Evolutionary conservation across 805 yeast genomes (phyloP), one percentile per base, ranked within the genome.

Genomic region (Zygosaccharomyces lentus): DNA sequence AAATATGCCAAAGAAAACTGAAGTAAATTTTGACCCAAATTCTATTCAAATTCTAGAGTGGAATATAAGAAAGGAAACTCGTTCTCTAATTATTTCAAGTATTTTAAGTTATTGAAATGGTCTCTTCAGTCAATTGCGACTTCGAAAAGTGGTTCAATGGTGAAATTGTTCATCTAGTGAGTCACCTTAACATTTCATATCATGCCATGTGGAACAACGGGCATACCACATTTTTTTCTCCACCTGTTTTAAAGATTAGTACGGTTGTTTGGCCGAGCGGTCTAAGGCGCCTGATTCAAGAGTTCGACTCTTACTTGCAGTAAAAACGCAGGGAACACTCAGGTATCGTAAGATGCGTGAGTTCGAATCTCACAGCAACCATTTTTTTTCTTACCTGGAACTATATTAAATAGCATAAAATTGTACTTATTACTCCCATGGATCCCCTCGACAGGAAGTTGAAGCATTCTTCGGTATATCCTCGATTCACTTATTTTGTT

Each of bases 261-360:
- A 16, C 37, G 64, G 64, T 59, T 59, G 64, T 59, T 58, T 59
- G 64, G 64, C 64, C 64, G 64, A 59, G 64, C 64, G 64, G 64
- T 59, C 64, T 59, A 59, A 59, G 64, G 64, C 64, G 64, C 62
- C 64, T 57, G 64, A 59, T 59, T 59, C 64, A 59, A 59, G 64
- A 58, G 48, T 45, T 50, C 44, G 45, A 39, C 43, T 56, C 59
- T 56, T 55, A 47, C 46, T 52, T 37, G 51, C 46, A 42, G 49
- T 29, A 21, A 47, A 53, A 37, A 34, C 45, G 50, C 42, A 30
- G 16, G 53, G 64, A 58, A 56, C 41, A 37, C 64, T 60, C 64
- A 57, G 64, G 62, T 58, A 60, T 60, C 64, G 64, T 55, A 60
- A 60, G 64, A 60, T 60, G 64, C 64, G 59, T 52, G 64, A 60